These are phyloP conservation scores for Phytophthora litchii DNA, from an alignment of 352 stramenopile genomes.

Conservation along the genomic window DNA sequence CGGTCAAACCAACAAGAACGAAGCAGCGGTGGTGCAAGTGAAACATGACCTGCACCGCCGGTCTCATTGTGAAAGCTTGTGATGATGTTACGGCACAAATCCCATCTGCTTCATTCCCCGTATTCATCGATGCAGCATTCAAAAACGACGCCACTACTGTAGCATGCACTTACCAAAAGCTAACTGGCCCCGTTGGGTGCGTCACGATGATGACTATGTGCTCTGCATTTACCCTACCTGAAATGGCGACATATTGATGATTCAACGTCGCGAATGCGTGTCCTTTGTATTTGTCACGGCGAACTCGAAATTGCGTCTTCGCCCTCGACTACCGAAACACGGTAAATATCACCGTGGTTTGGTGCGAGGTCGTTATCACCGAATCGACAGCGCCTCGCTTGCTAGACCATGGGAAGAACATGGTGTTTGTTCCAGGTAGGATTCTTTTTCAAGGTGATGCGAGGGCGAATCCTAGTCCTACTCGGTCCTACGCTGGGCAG, in stretches of 20 bases:
- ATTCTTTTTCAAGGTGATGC: not conserved
- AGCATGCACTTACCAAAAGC: not conserved
- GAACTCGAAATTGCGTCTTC: too few species aligned
- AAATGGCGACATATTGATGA: too few species aligned
- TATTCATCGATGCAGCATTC: constrained; percentile 12
- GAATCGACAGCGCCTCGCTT: too few species aligned
- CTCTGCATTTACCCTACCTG: constrained; percentile 7
- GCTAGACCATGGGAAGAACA: not conserved
- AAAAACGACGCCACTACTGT: not conserved
- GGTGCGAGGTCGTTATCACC: too few species aligned
- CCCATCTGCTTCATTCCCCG: constrained; percentile 9
- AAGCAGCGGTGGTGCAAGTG: constrained; percentile 2
- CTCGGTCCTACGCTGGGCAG: constrained; percentile 7
- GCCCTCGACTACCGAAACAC: too few species aligned
- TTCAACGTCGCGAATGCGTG: not conserved
- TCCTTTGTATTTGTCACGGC: too few species aligned
- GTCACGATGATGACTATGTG: constrained; percentile 6
- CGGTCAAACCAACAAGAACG: constrained; percentile 1
- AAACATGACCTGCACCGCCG: constrained; percentile 12
- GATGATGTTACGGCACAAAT: constrained; percentile 28
- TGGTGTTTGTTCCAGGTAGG: not conserved
- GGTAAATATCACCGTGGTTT: too few species aligned
- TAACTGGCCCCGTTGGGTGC: constrained; percentile 5
- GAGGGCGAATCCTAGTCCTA: constrained; percentile 7
- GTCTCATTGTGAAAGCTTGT: not conserved